A percentile compares a stretch with the other conserved stretches of the same genome.
phyloP scores from a whole-genome alignment of 2,329 filamentous ascomycete genomes.

The Epichloe bromicola region DNA sequence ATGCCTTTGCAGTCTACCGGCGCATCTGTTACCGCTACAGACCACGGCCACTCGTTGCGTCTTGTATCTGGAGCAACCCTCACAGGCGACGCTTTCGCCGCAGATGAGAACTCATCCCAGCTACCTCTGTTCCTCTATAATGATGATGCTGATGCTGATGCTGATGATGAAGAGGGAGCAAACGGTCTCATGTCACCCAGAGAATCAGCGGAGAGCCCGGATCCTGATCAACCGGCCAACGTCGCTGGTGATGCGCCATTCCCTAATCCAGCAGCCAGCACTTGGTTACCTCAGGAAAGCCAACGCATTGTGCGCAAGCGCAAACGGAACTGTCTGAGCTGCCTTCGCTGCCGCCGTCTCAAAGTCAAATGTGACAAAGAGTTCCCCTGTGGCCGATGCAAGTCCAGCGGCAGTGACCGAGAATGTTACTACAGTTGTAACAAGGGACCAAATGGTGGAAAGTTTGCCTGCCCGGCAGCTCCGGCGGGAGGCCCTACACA shows the following conservation, averaged over 20 bases:
- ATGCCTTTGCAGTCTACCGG: background rate
- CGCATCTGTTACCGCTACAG: too few species aligned
- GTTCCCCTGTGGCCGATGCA: slow-evolving; percentile 22
- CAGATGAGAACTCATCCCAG: too few species aligned
- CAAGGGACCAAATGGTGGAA: slow-evolving; percentile 23
- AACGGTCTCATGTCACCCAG: slow-evolving; percentile 18
- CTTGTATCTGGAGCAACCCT: too few species aligned
- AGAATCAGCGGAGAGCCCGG: slow-evolving; percentile 17
- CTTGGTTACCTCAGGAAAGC: background rate
- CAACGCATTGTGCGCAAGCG: slow-evolving; percentile 20
- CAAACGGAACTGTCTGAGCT: slow-evolving; percentile 24
- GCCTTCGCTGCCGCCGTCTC: slow-evolving; percentile 22
- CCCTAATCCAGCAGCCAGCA: background rate
- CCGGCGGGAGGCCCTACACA: slow-evolving; percentile 14
- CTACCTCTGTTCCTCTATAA: too few species aligned
- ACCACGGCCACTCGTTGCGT: too few species aligned
- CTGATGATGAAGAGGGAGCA: slow-evolving; percentile 3
- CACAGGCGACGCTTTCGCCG: too few species aligned
- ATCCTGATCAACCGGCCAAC: slow-evolving; percentile 8
- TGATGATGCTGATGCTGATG: too few species aligned
- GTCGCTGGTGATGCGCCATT: slow-evolving; percentile 6
- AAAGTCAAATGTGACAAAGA: slow-evolving; percentile 27
- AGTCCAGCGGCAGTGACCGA: slow-evolving; percentile 20
- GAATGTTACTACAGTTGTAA: slow-evolving; percentile 26
- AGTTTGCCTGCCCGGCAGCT: slow-evolving; percentile 19